Evolutionary conservation across 139 green algal genomes (phyloP).

Genomic region (Chlorella sp.): DNA sequence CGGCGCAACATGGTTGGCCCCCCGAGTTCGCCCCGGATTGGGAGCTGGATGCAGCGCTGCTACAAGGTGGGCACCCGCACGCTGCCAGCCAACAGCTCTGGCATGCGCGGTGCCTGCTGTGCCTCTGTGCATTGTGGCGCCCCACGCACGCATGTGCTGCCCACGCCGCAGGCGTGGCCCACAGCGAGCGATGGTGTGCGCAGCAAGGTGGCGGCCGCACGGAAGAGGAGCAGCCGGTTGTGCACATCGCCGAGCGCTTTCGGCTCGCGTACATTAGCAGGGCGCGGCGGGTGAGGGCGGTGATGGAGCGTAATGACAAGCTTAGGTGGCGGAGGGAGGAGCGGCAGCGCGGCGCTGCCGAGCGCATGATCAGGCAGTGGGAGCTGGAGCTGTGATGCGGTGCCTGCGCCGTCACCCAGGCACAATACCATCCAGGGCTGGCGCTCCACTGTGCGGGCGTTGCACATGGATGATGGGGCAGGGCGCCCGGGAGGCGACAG

Average conservation of each 20-base stretch:
- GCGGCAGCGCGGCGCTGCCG: neutral
- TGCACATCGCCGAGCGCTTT: constrained; percentile 33
- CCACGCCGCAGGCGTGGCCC: constrained; percentile 13
- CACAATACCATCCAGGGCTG: no score
- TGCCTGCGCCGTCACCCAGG: no score
- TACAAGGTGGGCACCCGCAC: constrained; percentile 13
- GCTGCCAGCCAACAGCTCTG: no score
- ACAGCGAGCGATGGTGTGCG: constrained; percentile 4
- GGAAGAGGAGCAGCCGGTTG: neutral
- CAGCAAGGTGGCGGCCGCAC: neutral
- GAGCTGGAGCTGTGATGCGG: constrained; percentile 18
- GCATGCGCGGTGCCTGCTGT: neutral
- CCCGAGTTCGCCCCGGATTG: neutral
- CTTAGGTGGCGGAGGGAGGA: neutral
- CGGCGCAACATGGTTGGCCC: neutral
- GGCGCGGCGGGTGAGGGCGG: neutral
- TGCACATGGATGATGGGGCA: no score
- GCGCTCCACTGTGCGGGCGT: no score
- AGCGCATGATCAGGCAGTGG: constrained; percentile 15
- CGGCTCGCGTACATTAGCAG: constrained; percentile 2
- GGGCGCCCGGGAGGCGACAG: no score
- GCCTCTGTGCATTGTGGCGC: no score
- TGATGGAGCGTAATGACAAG: neutral
- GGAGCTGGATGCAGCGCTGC: constrained; percentile 10
- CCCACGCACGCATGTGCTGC: no score